These are phyloP conservation scores for Hyphopichia buzzinii DNA, from an alignment of 1,139 yeast genomes.

Conservation along the genomic window DNA sequence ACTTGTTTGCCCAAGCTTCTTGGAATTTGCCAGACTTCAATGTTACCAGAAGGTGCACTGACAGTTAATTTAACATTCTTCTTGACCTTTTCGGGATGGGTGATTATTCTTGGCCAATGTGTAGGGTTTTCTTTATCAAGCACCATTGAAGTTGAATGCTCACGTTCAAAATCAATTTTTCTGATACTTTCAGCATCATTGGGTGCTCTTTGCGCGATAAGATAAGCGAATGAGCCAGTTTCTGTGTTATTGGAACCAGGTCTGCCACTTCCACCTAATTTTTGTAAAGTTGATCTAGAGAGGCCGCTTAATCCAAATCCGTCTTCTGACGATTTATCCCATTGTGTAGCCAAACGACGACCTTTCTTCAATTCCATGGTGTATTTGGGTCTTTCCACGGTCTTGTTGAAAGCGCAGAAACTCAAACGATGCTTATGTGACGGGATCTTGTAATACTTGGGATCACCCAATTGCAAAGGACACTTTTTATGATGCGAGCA, in stretches of 20 bases:
- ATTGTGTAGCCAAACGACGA: slow-evolving; percentile 62
- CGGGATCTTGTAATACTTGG: slow-evolving; percentile 62
- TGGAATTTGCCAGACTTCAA: slow-evolving; percentile 87
- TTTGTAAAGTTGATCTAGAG: slow-evolving; percentile 24
- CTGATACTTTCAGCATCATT: slow-evolving; percentile 33
- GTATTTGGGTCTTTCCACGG: slow-evolving; percentile 73
- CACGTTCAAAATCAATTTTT: slow-evolving; percentile 34
- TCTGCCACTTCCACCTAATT: slow-evolving; percentile 65
- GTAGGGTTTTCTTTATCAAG: slow-evolving; percentile 28
- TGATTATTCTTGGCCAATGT: slow-evolving; percentile 73
- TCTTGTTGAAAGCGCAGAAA: slow-evolving; percentile 77
- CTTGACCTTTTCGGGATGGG: slow-evolving; percentile 72
- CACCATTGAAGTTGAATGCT: slow-evolving; percentile 20
- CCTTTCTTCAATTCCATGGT: slow-evolving; percentile 84
- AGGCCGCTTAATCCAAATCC: slow-evolving; percentile 47
- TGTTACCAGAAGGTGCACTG: slow-evolving; percentile 73
- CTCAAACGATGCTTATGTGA: slow-evolving; percentile 58
- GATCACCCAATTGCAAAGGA: slow-evolving; percentile 79
- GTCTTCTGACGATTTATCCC: slow-evolving; percentile 60
- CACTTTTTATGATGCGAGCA: slow-evolving; percentile 87
- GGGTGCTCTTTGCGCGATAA: slow-evolving; percentile 63
- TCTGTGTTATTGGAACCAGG: slow-evolving; percentile 73
- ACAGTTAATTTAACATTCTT: slow-evolving; percentile 80
- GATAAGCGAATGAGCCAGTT: slow-evolving; percentile 70
- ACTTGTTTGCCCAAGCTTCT: slow-evolving; percentile 71